Evolutionary conservation across 176 grass and related monocot genomes (phyloP), one percentile per base, ranked within the genome.

Genomic region (Eleusine coracana): DNA sequence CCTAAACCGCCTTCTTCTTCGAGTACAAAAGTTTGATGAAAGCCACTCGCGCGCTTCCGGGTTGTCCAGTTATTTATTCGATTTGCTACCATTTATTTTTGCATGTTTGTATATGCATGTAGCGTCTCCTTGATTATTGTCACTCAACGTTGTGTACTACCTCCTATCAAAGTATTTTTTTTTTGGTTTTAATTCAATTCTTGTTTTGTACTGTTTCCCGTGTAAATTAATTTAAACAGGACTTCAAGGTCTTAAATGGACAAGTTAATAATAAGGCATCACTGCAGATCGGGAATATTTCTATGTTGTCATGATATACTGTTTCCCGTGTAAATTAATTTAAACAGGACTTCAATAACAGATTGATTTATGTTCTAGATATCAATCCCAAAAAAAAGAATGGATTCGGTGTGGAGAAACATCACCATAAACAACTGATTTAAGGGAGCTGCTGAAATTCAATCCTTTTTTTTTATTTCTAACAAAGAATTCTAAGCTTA

Each of bases 81-180:
- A 42, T 79, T 90, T 82, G 49, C 15, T 52, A 16, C 15, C 10
- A 50, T 73, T 90, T 71, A 39, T 82, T 82, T 54, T 82, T 78
- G 73, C 68, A 73, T 78, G 73, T n/a, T 71, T 89, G 72, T 89
- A 86, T 73, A 82, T 86, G 66, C 50, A 45, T 42, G 64, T 71
- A 40, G 73, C 67, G 17, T 13, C 48, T 31, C 40, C 21, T 50
- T 16, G 51, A 15, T 15, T 34, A 34, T 31, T 76, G 54, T 55
- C 37, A 71, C 37, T 86, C 56, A 66, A 73, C 25, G 16, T 2
- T 48, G 46, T 77, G 72, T 90, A 62, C 34, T 90, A 62, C 34
- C 41, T 62, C 41, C 44, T 41, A 23, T 46, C 42, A 17, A 46
- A 89, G 70, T 16, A 72, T 58, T 82, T 42, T 17, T 76, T 45